Base-by-base conservation (phyloP, 106 monocot genomes). In the Dioscorea dumetorum region DNA sequence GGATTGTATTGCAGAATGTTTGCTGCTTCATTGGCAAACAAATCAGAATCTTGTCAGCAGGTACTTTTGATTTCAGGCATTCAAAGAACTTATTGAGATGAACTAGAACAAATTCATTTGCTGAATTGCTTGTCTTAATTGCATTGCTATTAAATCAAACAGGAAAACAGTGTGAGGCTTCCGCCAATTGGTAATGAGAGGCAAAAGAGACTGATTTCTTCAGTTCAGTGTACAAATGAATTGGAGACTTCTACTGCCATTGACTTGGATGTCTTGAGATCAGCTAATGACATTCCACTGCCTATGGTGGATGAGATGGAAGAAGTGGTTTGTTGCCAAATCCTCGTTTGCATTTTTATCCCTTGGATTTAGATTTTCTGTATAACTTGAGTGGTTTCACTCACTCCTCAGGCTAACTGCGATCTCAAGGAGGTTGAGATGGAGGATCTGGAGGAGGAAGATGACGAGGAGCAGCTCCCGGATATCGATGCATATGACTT, bases 341-440 rank as follows among this genome's bases (percentile, higher is more conserved):
- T 8, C 12, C 41, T 41, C 41, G 6, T 41, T 8, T 3, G 6
- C 41, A 41, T 10, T 41, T 3, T 41, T 10, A 41, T 41, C 10
- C 5, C 41, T 10, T 41, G 28, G 28, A 28, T 41, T 41, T 41
- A 6, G 0, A 3, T 3, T 41, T 8, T 41, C 41, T 41, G 41
- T 41, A 41, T 41, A 41, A 41, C 41, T 41, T 6, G 41, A 41
- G 41, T 41, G 6, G 6, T 22, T 52, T 53, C 75, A 41, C 10
- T 10, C 41, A 3, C 31, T 52, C 53, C 75, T 16, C 68, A 90
- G 86, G 72, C 53, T 49, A 64, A 72, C 32, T 76, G 63, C 34
- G 82, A 87, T 32, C 67, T 67, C 49, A 84, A 82, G 79, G 91
- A 91, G 68, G 72, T 91, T 18, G 85, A 83, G 54, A 91, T 91